Percentiles rank a stretch among this genome's conserved stretches.
These are phyloP conservation scores for Leucocoprinus leucothites DNA, from an alignment of 768 basidiomycete genomes.

Conservation along the genomic window DNA sequence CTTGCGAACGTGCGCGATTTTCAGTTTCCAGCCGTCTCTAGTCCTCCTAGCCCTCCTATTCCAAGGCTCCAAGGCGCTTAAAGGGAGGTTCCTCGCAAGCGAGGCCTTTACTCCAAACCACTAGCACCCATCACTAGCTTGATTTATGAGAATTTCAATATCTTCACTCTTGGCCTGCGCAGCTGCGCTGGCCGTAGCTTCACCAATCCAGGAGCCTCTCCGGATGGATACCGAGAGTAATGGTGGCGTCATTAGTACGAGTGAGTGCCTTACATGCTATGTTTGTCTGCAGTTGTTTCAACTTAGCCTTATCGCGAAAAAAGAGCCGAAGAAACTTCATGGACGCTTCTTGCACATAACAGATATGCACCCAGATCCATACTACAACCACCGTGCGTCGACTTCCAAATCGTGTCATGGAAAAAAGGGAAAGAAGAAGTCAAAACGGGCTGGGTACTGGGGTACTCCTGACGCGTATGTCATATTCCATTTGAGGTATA, in stretches of 20 bases:
- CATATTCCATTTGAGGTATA: neutral
- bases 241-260: neutral
- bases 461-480: conserved; percentile 69
- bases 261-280: neutral
- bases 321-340: conserved; percentile 50
- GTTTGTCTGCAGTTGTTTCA: neutral
- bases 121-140: neutral
- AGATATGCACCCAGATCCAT: conserved; percentile 80
- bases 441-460: conserved; percentile 52
- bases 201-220: conserved; percentile 5
- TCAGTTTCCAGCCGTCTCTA: conserved; percentile 2
- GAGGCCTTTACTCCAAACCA: neutral
- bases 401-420: conserved; percentile 68
- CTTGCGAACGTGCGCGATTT: conserved; percentile 10
- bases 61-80: too few relatives aligned
- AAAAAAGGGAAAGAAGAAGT: conserved; percentile 54
- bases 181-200: neutral
- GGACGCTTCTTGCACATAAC: conserved; percentile 82
- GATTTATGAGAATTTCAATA: neutral
- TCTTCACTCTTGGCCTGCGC: neutral
- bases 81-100: neutral
- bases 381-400: conserved; percentile 52
- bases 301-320: neutral
- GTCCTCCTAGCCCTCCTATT: neutral
- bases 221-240: neutral